Evolutionary conservation across 2,329 filamentous ascomycete species (phyloP), one percentile per base, ranked within the genome.

Genomic region (Alternaria solani): DNA sequence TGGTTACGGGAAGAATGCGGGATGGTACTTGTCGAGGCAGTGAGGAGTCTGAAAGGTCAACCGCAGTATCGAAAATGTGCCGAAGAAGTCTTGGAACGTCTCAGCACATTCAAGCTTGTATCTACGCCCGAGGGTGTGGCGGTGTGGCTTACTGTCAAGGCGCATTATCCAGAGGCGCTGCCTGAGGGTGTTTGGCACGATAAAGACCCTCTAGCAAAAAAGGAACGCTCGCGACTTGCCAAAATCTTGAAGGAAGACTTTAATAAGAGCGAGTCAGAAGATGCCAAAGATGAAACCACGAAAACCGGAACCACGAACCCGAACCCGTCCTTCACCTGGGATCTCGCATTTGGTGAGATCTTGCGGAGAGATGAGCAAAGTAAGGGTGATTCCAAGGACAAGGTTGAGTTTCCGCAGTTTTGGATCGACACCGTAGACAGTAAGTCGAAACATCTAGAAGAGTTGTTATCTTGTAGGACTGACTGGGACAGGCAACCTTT

Each of bases 1-100:
- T 97, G 94, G 94, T 84, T 98, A 66, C 87, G 92, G 62, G 89
- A 94, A 71, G 92, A 96, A 75, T 97, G 93, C 71, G 93, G 91
- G 32, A 92, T 89, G 84, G 87, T 95, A 48, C 83, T 97, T 26
- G 89, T 91, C 44, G 88, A 93, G 72, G 88, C 90, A 14, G 78
- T 95, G 38, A 84, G 85, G 32, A 88, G 89, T 20, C 69, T 86
- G 32, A 72, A 77, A 8, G 73, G 79, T 30, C 74, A 77, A 20
- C 66, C 78, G 18, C 64, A 69, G 9, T 70, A 87, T 87, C 79
- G 85, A 67, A 81, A 84, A 57, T 85, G 87, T 57, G 87, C 87
- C 1, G 84, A 89, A 70, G 79, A 83, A 26, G 88, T 90, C 0
- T 81, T 96, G 36, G 80, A 87, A 60, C 85, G 84, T 39, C 74